Evolutionary conservation across 2,329 filamentous ascomycete species (phyloP).

Genomic region (Hypoxylon sp.): DNA sequence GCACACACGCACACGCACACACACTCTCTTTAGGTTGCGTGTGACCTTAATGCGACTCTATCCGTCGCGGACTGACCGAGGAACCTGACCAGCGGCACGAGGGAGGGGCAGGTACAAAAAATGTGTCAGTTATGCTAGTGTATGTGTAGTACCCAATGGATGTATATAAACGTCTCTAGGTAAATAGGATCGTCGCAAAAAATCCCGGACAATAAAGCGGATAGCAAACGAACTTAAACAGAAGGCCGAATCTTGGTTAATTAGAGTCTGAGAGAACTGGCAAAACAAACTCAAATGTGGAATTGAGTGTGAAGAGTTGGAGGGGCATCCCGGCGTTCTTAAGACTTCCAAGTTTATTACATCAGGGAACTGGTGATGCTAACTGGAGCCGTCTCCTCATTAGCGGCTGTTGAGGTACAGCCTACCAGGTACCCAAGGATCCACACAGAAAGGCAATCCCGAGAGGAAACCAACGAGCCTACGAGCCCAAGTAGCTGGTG

Average conservation of each 20-base stretch:
- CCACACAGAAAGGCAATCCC: conserved; percentile 19
- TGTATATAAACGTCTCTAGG: background rate
- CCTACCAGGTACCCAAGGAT: conserved; percentile 25
- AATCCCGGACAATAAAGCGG: conserved; percentile 1
- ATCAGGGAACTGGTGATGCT: conserved; percentile 42
- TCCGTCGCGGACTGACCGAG: conserved; percentile 35
- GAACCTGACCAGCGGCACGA: conserved; percentile 34
- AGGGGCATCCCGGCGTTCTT: conserved; percentile 35
- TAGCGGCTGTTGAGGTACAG: conserved; percentile 27
- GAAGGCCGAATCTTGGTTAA: too few relatives aligned
- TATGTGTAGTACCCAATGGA: conserved; percentile 5
- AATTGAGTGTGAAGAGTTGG: conserved; percentile 36
- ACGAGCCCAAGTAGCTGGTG: conserved; percentile 4
- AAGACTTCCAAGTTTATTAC: conserved; percentile 32
- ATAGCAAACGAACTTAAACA: conserved; percentile 1
- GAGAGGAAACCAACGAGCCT: conserved; percentile 22
- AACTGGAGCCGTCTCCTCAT: conserved; percentile 12
- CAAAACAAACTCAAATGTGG: conserved; percentile 14
- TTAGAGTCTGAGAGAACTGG: too few relatives aligned
- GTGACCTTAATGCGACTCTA: conserved; percentile 36
- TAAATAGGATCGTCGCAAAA: background rate
- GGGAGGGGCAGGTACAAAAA: conserved; percentile 4
- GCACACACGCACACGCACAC: conserved; percentile 22
- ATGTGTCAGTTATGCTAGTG: conserved; percentile 1
- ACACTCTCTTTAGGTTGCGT: conserved; percentile 24